A percentile compares a stretch with the other conserved stretches of the same genome.
phyloP scores from a whole-genome alignment of 306 rosid species.

The cucumber (Cucumis sativus) region Cucumber_9930_V3 NC_026660.2:24325501-24326000 shows the following conservation, averaged over 20 bases:
- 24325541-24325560: background rate
- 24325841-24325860: conserved; percentile 1
- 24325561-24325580: background rate
- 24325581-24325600: background rate
- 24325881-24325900: background rate
- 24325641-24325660: background rate
- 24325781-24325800: background rate
- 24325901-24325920: background rate
- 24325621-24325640: background rate
- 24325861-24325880: background rate
- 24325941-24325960: background rate
- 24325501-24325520: background rate
- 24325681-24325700: background rate
- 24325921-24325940: background rate
- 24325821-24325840: background rate
- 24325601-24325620: background rate
- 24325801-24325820: background rate
- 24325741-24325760: background rate
- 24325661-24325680: background rate
- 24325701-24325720: background rate
- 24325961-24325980: background rate
- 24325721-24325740: background rate
- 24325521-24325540: background rate
- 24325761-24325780: background rate
- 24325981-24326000: too few species aligned